Percentiles rank a stretch among this genome's conserved stretches.
Evolutionary conservation across 768 basidiomycete genomes (phyloP).

Genomic region (Psilocybe cubensis): DNA sequence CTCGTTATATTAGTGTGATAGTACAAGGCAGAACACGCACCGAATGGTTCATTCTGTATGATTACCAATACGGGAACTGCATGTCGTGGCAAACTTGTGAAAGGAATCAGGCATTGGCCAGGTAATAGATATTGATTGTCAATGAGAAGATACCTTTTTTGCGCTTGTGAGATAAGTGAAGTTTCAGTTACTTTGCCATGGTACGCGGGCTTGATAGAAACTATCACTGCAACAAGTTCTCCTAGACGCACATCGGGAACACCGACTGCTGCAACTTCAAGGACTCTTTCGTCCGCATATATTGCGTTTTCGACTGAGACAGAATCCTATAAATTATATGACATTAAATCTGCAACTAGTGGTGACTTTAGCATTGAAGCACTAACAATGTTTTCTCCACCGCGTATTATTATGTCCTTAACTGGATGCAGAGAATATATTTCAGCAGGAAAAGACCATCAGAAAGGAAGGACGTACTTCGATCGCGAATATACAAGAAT

Average conservation of each 20-base stretch:
- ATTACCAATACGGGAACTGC: conserved; percentile 66
- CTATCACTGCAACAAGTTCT: conserved; percentile 62
- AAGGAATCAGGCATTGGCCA: not conserved
- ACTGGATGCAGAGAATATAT: conserved; percentile 33
- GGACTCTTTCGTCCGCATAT: conserved; percentile 56
- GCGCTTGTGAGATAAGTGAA: conserved; percentile 45
- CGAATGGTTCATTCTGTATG: conserved; percentile 50
- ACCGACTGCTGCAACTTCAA: conserved; percentile 63
- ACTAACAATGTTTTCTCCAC: conserved; percentile 67
- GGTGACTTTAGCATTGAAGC: too few relatives aligned
- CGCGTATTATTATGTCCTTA: conserved; percentile 67
- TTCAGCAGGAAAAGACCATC: not conserved
- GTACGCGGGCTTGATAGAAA: conserved; percentile 49
- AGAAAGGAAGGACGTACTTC: conserved; percentile 34
- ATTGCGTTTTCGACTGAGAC: conserved; percentile 65
- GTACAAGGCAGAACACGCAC: conserved; percentile 30
- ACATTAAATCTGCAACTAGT: too few relatives aligned
- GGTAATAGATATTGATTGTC: too few relatives aligned
- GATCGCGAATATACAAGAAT: conserved; percentile 61
- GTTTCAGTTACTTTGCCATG: conserved; percentile 50
- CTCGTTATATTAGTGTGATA: not conserved
- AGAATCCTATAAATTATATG: conserved; percentile 51
- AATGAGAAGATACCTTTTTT: conserved; percentile 40
- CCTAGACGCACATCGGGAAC: conserved; percentile 61
- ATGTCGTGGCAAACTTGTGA: conserved; percentile 48